These are phyloP conservation scores for Trametes sanguinea DNA, from an alignment of 768 basidiomycete species.

Conservation along the genomic window DNA sequence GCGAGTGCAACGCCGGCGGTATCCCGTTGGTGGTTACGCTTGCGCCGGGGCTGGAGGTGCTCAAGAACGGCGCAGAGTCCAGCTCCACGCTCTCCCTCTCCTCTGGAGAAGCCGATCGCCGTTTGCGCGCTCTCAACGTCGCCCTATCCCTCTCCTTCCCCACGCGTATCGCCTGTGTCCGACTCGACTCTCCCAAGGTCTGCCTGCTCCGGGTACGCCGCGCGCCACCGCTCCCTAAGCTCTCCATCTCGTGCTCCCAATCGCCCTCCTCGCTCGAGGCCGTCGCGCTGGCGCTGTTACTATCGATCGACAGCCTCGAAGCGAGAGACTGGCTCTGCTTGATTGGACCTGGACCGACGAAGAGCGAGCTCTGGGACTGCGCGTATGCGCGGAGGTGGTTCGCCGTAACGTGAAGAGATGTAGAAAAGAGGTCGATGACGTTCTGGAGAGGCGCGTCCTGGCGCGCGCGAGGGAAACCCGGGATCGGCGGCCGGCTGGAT, in stretches of 20 bases:
- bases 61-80: constrained; percentile 9
- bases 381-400: constrained; percentile 7
- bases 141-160: background rate
- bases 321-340: constrained; percentile 9
- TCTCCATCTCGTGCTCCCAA: constrained; percentile 34
- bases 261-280: constrained; percentile 31
- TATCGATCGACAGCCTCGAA: constrained; percentile 31
- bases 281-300: constrained; percentile 26
- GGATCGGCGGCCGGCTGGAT: background rate
- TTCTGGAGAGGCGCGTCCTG: constrained; percentile 7
- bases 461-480: background rate
- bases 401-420: constrained; percentile 13
- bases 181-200: too few species aligned
- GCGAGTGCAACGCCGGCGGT: background rate
- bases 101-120: background rate
- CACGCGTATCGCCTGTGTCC: too few species aligned
- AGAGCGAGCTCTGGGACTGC: constrained; percentile 21
- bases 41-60: background rate
- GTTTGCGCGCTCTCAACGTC: background rate
- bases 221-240: constrained; percentile 17
- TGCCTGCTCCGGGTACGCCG: background rate
- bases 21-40: too few species aligned
- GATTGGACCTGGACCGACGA: constrained; percentile 14
- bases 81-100: constrained; percentile 20
- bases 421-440: constrained; percentile 11